Evolutionary conservation across 2,329 filamentous ascomycete genomes (phyloP), one percentile per base, ranked within the genome.

Genomic region (Fusarium sp.): DNA sequence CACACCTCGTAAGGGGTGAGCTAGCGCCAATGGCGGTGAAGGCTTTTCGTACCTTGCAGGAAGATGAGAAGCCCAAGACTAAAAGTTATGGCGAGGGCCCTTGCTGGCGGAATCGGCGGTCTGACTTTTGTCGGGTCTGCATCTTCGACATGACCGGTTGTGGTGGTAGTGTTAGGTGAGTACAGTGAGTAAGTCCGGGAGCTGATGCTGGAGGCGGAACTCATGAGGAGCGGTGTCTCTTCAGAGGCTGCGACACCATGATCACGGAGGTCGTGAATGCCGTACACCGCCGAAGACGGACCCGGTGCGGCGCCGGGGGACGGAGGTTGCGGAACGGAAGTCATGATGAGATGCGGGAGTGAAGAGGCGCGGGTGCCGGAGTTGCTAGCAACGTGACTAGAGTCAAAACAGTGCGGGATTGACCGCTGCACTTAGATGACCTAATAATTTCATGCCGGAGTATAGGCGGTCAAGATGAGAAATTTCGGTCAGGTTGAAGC

Each of bases 71-170:
- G 61, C 68, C 77, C 79, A 14, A 80, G 62, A 70, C 71, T 75
- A 18, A 73, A 71, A 16, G 87, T 83, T 64, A 92, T 88, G 50
- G 86, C 83, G 3, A 84, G 48, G 9, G 80, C 85, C 58, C 88
- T 81, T 13, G 77, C 68, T 14, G 76, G 64, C 11, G 80, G 73
- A 41, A 84, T 78, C 2, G 39, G 74, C 63, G 66, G 76, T 63
- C 64, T 80, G 31, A 33, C 24, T 18, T 68, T 41, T 22, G n/a
- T 37, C 18, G 45, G 10, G 35, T 52, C 20, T 18, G 31, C 60
- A 52, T 71, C 57, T 10, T 68, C 69, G 35, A 69, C 41, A 54
- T 37, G 65, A 11, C 45, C 24, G 37, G 68, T 60, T 35, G 58
- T 45, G 50, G 58, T 54, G 54, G 61, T 41, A 14, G 39, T 60